Percentiles rank a stretch among this genome's conserved stretches.
Evolutionary conservation across 2,329 filamentous ascomycete species (phyloP).

Genomic region (Curvularia sp.): DNA sequence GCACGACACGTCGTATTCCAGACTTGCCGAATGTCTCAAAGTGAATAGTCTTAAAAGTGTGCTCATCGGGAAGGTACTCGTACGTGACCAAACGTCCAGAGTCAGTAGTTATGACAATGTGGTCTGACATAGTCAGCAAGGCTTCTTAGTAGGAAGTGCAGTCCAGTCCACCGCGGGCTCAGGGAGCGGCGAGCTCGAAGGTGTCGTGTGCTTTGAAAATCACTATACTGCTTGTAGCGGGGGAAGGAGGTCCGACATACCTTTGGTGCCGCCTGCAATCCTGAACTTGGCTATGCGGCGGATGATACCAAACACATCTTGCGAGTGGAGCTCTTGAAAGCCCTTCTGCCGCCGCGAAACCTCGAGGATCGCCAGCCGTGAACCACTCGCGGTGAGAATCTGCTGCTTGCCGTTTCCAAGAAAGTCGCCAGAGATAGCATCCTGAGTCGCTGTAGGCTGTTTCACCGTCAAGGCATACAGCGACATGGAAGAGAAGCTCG

Average conservation of each 20-base stretch:
- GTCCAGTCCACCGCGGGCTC: constrained; percentile 36
- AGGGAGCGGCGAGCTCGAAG: constrained; percentile 33
- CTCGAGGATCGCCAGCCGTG: constrained; percentile 84
- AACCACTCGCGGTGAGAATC: constrained; percentile 92
- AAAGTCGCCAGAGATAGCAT: constrained; percentile 94
- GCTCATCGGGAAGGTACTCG: constrained; percentile 86
- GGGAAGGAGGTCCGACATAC: constrained; percentile 63
- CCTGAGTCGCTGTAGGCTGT: constrained; percentile 84
- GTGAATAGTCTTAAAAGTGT: constrained; percentile 87
- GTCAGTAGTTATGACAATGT: constrained; percentile 93
- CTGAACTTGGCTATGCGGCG: constrained; percentile 87
- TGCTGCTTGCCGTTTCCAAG: constrained; percentile 96
- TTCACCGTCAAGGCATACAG: constrained; percentile 97
- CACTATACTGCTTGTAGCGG: constrained; percentile 55
- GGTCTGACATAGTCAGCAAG: constrained; percentile 68
- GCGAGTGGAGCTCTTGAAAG: constrained; percentile 82
- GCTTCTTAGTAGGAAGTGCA: constrained; percentile 42
- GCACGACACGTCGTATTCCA: constrained; percentile 88
- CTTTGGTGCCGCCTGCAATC: constrained; percentile 92
- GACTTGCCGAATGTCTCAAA: constrained; percentile 99
- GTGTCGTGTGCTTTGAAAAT: constrained; percentile 53
- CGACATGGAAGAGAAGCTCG: constrained; percentile 98
- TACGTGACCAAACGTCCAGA: constrained; percentile 93
- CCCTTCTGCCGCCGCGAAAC: constrained; percentile 86
- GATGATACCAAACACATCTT: constrained; percentile 96